Conservation (phyloP, 129 eudicot species). For the Artemisia tridentata region DNA sequence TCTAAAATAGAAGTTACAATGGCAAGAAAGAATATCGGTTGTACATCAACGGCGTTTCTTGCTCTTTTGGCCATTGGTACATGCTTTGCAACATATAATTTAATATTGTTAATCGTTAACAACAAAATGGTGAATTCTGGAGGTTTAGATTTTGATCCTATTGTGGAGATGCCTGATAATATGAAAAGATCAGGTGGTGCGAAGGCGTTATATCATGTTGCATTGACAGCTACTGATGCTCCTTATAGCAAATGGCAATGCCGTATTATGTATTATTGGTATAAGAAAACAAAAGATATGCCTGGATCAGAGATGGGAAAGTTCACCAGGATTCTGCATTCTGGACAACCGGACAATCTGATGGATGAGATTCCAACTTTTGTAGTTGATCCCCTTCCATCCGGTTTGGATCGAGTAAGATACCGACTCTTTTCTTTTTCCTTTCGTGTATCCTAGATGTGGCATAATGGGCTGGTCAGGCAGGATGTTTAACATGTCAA, state of each 20-base stretch:
- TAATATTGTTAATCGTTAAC: constrained; percentile 39
- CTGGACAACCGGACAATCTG: constrained; percentile 59
- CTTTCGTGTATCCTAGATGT: neutral
- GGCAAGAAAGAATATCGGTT: constrained; percentile 44
- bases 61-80: constrained; percentile 53
- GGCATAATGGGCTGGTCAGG: neutral
- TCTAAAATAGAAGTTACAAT: constrained; percentile 34
- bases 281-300: constrained; percentile 49
- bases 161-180: constrained; percentile 53
- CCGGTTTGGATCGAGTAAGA: constrained; percentile 74
- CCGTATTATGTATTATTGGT: constrained; percentile 76
- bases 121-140: constrained; percentile 32
- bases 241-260: constrained; percentile 85
- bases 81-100: constrained; percentile 58
- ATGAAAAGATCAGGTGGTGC: constrained; percentile 34
- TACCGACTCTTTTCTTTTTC: constrained; percentile 2
- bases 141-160: constrained; percentile 42
- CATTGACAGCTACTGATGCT: constrained; percentile 75
- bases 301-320: constrained; percentile 74
- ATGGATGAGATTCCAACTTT: constrained; percentile 72
- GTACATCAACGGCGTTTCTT: constrained; percentile 40
- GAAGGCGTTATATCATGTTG: constrained; percentile 57
- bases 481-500: neutral
- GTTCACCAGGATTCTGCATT: constrained; percentile 64
- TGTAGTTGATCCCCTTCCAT: constrained; percentile 72